phyloP scores from a whole-genome alignment of 225 moss, liverwort and hornwort genomes.

The Pseudisothecium myosuroides region DNA sequence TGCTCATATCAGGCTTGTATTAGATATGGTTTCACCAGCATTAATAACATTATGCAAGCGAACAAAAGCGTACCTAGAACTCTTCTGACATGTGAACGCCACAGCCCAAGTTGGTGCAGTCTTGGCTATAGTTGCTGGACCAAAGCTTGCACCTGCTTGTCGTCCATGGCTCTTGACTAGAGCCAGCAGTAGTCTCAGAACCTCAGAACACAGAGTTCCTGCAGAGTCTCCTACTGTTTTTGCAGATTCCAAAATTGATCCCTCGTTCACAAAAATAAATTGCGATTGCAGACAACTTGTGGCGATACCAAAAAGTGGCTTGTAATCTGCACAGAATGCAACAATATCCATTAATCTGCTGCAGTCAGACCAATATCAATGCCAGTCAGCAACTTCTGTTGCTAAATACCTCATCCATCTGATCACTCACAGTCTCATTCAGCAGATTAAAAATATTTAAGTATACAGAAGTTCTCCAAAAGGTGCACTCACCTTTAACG shows the following conservation, averaged over 20 bases:
- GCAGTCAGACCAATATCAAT: neutral
- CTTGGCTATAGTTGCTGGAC: conserved; percentile 64
- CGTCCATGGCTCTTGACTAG: conserved; percentile 76
- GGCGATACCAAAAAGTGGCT: conserved; percentile 70
- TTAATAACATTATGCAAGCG: neutral
- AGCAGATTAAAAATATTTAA: neutral
- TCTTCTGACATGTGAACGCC: conserved; percentile 59
- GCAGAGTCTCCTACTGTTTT: conserved; percentile 15
- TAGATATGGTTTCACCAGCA: neutral
- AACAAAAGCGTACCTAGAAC: conserved; percentile 41
- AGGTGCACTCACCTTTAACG: conserved; percentile 47
- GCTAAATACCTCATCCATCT: neutral
- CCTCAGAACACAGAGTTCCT: conserved; percentile 38
- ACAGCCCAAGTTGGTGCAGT: conserved; percentile 64
- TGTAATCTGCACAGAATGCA: conserved; percentile 60
- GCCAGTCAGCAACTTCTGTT: neutral
- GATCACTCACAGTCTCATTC: neutral
- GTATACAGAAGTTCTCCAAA: neutral
- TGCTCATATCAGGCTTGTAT: neutral
- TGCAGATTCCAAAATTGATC: conserved; percentile 6
- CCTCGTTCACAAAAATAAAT: conserved; percentile 12
- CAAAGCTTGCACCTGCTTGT: conserved; percentile 80
- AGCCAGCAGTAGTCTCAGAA: conserved; percentile 63
- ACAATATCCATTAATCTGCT: neutral
- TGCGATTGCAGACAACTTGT: conserved; percentile 45